phyloP scores from a whole-genome alignment of 306 rosid genomes.

The Nissolia schottii region DNA sequence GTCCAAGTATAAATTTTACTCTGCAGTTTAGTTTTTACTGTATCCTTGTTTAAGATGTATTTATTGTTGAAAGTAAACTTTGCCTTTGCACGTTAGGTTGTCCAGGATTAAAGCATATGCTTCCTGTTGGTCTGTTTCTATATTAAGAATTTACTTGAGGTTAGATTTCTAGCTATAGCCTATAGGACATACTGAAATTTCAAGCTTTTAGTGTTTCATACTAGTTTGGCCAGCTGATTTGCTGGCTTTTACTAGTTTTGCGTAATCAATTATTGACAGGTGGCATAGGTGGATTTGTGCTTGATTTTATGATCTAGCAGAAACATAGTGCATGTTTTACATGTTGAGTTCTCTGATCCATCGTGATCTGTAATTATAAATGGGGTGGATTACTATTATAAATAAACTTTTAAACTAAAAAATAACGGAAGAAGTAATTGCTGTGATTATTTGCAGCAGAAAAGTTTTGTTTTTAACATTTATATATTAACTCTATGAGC shows the following conservation, averaged over 20 bases:
- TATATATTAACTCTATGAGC: background rate
- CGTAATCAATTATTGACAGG: background rate
- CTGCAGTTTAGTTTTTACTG: background rate
- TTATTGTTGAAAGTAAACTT: background rate
- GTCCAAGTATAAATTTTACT: background rate
- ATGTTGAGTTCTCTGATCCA: background rate
- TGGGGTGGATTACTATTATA: background rate
- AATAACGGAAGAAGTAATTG: background rate
- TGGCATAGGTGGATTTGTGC: background rate
- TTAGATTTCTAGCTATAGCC: background rate
- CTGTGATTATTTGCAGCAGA: background rate
- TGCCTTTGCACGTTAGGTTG: background rate
- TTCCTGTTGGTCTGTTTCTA: background rate
- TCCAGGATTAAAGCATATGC: background rate
- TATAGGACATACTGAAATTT: background rate
- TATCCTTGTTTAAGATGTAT: background rate
- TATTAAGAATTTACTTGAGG: background rate
- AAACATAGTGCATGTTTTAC: background rate
- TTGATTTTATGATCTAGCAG: too few species aligned
- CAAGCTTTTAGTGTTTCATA: background rate
- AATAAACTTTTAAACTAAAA: conserved; percentile 8
- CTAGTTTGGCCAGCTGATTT: background rate
- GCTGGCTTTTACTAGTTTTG: background rate
- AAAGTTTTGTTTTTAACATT: background rate
- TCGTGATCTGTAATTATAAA: background rate